These are phyloP conservation scores for Xylariaceae sp. DNA, from an alignment of 2,329 filamentous ascomycete species.

Conservation along the genomic window DNA sequence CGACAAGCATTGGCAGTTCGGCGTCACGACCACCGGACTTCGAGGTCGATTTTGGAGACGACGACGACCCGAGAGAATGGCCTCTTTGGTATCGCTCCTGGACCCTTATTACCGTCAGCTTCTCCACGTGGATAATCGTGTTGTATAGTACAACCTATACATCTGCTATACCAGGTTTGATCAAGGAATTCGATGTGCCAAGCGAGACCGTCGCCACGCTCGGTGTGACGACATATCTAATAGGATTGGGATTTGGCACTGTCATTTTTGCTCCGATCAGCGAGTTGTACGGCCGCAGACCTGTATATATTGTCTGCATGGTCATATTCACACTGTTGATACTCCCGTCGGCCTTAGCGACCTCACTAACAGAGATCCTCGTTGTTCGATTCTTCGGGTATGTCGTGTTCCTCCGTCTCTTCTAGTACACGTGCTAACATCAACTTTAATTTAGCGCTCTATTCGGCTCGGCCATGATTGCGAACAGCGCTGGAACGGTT, in stretches of 20 bases:
- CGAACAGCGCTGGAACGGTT: conserved; percentile 82
- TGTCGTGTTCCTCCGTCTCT: conserved; percentile 30
- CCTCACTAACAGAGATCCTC: conserved; percentile 72
- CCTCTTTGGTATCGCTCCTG: conserved; percentile 55
- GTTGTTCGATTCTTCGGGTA: conserved; percentile 75
- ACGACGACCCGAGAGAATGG: conserved; percentile 76
- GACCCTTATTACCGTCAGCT: conserved; percentile 54
- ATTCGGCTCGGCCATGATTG: conserved; percentile 80
- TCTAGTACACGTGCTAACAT: conserved; percentile 20
- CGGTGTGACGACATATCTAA: conserved; percentile 79
- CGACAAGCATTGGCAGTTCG: conserved; percentile 51
- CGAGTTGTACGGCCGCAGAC: conserved; percentile 71
- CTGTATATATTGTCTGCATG: conserved; percentile 74
- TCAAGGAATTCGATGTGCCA: conserved; percentile 66
- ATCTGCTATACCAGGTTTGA: conserved; percentile 72
- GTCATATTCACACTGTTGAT: conserved; percentile 70
- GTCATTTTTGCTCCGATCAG: conserved; percentile 76
- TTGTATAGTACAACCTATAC: conserved; percentile 83
- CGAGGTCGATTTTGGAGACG: conserved; percentile 74
- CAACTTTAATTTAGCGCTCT: conserved; percentile 56
- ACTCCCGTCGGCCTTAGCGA: conserved; percentile 74
- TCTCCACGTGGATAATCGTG: conserved; percentile 60
- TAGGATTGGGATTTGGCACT: conserved; percentile 75
- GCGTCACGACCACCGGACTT: conserved; percentile 63
- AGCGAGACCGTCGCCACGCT: conserved; percentile 70